Evolutionary conservation across 352 stramenopile species (phyloP), one percentile per base, ranked within the genome.

Genomic region (Pythium pyrilobum): DNA sequence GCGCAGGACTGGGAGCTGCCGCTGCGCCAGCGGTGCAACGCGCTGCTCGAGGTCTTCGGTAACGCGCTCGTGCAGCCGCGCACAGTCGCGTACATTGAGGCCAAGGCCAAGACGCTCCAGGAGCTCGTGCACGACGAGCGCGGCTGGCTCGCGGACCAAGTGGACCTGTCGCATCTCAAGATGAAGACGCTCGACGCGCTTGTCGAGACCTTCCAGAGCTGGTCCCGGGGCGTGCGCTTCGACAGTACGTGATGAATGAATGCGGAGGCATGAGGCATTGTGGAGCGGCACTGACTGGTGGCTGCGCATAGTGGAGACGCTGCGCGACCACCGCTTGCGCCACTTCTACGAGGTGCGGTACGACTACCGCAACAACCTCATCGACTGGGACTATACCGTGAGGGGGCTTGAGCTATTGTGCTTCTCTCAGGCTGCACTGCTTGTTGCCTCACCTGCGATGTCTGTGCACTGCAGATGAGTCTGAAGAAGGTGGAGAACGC

Each of bases 321-420:
- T 96, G n/a, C 83, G 86, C 50, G 90, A 97, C 47, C 75, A 96
- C 28, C 75, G 89, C 11, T 66, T 97, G 28, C 87, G 92, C 10
- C 70, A 92, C 56, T 96, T 91, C 56, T 97, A 97, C 64, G 90
- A 95, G 56, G 74, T 83, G 40, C 85, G 92, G 36, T 98, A 96
- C 71, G 95, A 98, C 66, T 86, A 92, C 67, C 81, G 90, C 21
- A 77, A 90, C 41, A 96, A 96, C 49, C 66, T 97, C 56, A 83
- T 97, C 42, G 95, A 98, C 61, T 98, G 93, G 94, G 95, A 98
- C 65, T 98, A 98, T 76, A 92, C 81, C 25, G 82, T 87, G 45
- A 33, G 66, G 38, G 7, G 2, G 31, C 21, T 18, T 41, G 36
- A 13, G 5, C 10, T 41, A 8, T 9, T 41, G 5, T 9, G 10